A percentile compares a stretch with the other conserved stretches of the same genome.
These are phyloP conservation scores for Scutellaria minor DNA, from an alignment of 257 asterid genomes.

Conservation along the genomic window DNA sequence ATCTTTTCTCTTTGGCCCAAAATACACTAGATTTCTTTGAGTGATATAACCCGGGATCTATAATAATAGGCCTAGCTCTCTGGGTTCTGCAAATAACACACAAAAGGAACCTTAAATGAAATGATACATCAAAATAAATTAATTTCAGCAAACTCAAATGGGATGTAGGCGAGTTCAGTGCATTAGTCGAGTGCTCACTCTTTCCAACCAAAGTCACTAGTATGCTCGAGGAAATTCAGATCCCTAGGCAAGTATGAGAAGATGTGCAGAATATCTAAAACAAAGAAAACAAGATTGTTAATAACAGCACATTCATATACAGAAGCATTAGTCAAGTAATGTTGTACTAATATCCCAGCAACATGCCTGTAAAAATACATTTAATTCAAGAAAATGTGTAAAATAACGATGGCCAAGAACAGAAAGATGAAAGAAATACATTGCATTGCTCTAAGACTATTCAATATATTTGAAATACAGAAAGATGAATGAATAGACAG, in stretches of 20 bases:
- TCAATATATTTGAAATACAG: not conserved
- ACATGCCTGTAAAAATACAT: not conserved
- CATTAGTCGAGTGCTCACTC: slow-evolving; percentile 65
- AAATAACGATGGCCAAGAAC: not conserved
- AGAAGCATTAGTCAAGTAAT: not conserved
- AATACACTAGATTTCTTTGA: slow-evolving; percentile 86
- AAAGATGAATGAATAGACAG: not conserved
- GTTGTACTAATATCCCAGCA: not conserved
- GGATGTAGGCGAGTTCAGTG: slow-evolving; percentile 26
- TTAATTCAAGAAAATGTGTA: not conserved
- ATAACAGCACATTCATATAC: slow-evolving; percentile 21
- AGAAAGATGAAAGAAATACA: not conserved
- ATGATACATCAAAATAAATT: not conserved
- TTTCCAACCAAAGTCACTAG: slow-evolving; percentile 95
- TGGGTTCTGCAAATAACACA: slow-evolving; percentile 62
- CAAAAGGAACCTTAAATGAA: slow-evolving; percentile 14
- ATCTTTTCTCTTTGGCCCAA: slow-evolving; percentile 97
- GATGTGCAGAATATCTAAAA: slow-evolving; percentile 86
- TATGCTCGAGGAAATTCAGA: slow-evolving; percentile 92
- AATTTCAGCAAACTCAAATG: slow-evolving; percentile 14
- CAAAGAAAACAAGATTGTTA: slow-evolving; percentile 37
- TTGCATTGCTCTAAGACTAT: not conserved
- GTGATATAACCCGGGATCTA: slow-evolving; percentile 94
- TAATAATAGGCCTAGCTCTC: slow-evolving; percentile 79
- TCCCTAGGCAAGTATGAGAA: slow-evolving; percentile 98